phyloP scores from a whole-genome alignment of 495 filamentous ascomycete species.

The Haplographium delicatum region DNA sequence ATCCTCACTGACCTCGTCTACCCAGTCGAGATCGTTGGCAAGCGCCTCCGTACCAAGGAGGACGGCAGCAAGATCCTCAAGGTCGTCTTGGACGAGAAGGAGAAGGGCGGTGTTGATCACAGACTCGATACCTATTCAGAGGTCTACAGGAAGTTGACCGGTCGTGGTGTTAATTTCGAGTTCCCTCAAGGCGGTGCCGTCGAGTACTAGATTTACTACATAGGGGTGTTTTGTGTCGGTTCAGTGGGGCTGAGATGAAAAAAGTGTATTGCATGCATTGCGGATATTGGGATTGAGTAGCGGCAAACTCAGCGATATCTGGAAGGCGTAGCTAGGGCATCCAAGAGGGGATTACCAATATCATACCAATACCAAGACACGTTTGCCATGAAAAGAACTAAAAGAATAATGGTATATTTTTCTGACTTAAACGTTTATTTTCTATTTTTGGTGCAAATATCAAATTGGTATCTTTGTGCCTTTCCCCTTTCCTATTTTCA shows the following conservation, averaged over 20 bases:
- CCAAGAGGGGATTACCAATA: conserved; percentile 8
- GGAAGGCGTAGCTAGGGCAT: conserved; percentile 22
- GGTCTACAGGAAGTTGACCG: conserved; percentile 94
- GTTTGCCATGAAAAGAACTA: no score
- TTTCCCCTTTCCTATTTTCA: conserved; percentile 14
- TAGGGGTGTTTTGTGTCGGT: conserved; percentile 1
- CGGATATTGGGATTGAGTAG: conserved; percentile 9
- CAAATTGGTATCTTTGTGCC: conserved; percentile 28
- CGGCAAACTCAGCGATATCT: conserved; percentile 7
- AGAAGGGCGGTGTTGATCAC: conserved; percentile 97
- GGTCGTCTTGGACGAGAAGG: conserved; percentile 98
- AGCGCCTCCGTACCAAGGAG: conserved; percentile 93
- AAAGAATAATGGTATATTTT: no score
- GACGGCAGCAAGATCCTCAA: conserved; percentile 96
- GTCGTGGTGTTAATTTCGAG: conserved; percentile 92
- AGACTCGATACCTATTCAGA: conserved; percentile 97
- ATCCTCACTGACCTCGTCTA: conserved; percentile 95
- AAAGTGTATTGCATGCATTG: conserved; percentile 6
- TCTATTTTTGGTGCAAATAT: conserved; percentile 13
- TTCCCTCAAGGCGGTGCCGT: conserved; percentile 75
- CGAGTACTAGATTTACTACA: conserved; percentile 92
- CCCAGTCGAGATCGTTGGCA: conserved; percentile 99
- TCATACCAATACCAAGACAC: conserved; percentile 17
- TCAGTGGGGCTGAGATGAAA: conserved; percentile 7
- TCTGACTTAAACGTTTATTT: no score